phyloP scores from a whole-genome alignment of 1,284 basidiomycete genomes.

The Meripilus lineatus region DNA sequence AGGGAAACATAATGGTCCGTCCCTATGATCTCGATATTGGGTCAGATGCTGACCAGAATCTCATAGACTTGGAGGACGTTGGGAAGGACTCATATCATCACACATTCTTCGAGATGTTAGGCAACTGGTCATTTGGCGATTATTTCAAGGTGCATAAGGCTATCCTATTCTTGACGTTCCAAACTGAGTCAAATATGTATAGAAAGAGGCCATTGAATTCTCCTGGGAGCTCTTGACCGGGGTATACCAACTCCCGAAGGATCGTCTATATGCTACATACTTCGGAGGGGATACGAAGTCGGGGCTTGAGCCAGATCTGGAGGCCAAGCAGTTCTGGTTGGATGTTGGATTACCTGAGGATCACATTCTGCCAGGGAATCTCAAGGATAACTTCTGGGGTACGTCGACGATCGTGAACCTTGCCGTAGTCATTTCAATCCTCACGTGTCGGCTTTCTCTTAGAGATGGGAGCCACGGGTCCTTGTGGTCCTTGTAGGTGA shows the following conservation, averaged over 20 bases:
- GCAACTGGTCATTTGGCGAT: slow-evolving; percentile 99
- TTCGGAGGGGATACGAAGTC: slow-evolving; percentile 91
- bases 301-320: slow-evolving; percentile 86
- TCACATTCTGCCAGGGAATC: slow-evolving; percentile 91
- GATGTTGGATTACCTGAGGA: slow-evolving; percentile 83
- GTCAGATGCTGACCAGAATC: slow-evolving; percentile 6
- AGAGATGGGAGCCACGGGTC: slow-evolving; percentile 99
- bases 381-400: slow-evolving; percentile 99
- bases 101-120: slow-evolving; percentile 99
- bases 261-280: slow-evolving; percentile 95
- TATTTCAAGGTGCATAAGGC: slow-evolving; percentile 88
- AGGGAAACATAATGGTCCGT: slow-evolving; percentile 93
- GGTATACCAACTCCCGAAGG: slow-evolving; percentile 85
- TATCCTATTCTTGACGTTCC: not conserved
- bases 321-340: slow-evolving; percentile 86
- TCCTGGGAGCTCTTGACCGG: slow-evolving; percentile 94
- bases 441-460: not conserved
- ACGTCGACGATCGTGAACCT: slow-evolving; percentile 25
- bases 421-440: not conserved
- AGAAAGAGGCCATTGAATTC: slow-evolving; percentile 90
- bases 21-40: not conserved
- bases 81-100: slow-evolving; percentile 96
- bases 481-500: slow-evolving; percentile 93
- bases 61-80: slow-evolving; percentile 91
- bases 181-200: slow-evolving; percentile 6